These are phyloP conservation scores for Cornus controversa DNA, from an alignment of 148 eudicot species.

Conservation along the genomic window DNA sequence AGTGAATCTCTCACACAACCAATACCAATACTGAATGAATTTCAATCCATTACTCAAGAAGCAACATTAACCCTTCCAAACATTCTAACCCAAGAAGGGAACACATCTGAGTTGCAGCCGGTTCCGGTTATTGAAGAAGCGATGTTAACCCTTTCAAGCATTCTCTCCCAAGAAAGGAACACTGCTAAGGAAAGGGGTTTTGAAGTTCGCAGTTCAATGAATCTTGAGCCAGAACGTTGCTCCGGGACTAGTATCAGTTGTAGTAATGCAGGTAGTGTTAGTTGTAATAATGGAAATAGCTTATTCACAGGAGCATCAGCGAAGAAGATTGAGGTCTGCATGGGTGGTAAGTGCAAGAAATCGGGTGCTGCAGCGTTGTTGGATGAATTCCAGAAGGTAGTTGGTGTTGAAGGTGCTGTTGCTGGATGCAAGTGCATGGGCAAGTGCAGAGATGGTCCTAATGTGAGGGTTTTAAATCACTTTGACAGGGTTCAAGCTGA, in stretches of 20 bases:
- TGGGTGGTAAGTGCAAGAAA: constrained; percentile 93
- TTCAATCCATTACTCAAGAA: neutral
- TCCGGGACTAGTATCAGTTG: neutral
- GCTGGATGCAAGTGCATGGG: constrained; percentile 97
- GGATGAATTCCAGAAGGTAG: constrained; percentile 54
- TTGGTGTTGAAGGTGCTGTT: constrained; percentile 50
- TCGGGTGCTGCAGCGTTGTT: constrained; percentile 56
- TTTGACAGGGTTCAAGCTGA: constrained; percentile 3
- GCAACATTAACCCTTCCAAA: neutral
- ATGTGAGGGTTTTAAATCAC: constrained; percentile 46
- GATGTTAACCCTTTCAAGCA: neutral
- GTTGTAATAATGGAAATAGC: neutral
- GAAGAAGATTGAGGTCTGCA: constrained; percentile 79
- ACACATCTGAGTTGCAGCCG: neutral
- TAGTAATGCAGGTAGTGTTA: neutral
- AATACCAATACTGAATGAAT: neutral
- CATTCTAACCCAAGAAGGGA: neutral
- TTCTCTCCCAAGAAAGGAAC: neutral
- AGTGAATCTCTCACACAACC: neutral
- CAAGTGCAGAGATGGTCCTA: constrained; percentile 75
- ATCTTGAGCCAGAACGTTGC: neutral
- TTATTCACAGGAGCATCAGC: neutral
- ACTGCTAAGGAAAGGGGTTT: constrained; percentile 1
- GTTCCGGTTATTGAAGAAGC: neutral
- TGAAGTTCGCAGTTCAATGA: neutral